Base-by-base conservation (phyloP, 208 protist genomes). In the Wallacemonas rigidus region DNA sequence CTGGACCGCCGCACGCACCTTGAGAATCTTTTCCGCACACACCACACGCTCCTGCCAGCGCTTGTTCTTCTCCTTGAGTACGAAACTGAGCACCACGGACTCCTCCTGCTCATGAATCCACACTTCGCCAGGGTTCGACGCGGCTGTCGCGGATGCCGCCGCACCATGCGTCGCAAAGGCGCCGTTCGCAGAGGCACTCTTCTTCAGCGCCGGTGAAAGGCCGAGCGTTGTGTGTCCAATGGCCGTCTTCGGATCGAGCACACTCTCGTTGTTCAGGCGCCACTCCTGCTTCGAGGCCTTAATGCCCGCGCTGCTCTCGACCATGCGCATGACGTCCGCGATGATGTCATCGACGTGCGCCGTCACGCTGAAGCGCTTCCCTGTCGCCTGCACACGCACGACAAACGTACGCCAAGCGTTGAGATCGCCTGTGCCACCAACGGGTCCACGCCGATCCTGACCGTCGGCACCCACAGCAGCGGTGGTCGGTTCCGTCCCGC, bases 351-450 rank as follows among this genome's bases (percentile, higher is more conserved):
- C 80, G 35, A 92, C 80, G 73, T 95, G 88, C 15, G 89, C 89
- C 35, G 92, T 97, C 4, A 97, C 92, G 62, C 85, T 92, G 71
- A 94, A 97, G 12, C 76, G 82, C 75, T 92, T 95, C 17, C 87
- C 72, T 1, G 79, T 87, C 53, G 82, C 38, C 63, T 79, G 78
- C 26, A 94, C 83, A 3, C 87, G 87, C 48, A 79, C 78, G 2
- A 86, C 69, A 80, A 91, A 91, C 40, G 73, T 77, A 17, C 86
- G 76, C 86, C 86, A 91, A 39, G 38, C 35, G 26, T 74, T 53
- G 45, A 9, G 36, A 36, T 26, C 26, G 26, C 26, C 26, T 26
- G 26, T 26, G 26, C 26, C 26, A 26, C 26, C 26, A 26, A 26
- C 26, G 26, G 26, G 26, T 26, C 26, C 26, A 26, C 26, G 26